Evolutionary conservation across 352 stramenopile species (phyloP), one percentile per base, ranked within the genome.

Genomic region (Phytophthora litchii): DNA sequence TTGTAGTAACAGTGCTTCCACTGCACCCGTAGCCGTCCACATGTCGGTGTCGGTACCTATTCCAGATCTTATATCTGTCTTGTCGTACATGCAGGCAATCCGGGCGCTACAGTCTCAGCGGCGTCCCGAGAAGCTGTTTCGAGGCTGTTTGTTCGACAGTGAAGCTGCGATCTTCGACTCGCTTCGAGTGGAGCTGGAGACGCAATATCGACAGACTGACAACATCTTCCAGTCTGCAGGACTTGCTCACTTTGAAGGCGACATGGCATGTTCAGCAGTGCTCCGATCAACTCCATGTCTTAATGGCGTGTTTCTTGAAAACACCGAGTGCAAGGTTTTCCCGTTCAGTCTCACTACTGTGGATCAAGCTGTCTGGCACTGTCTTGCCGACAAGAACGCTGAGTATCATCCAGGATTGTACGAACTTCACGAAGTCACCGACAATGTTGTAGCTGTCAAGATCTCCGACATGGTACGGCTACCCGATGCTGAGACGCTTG

Each of bases 321-420:
- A 74, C 38, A 44, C 59, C 13, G 58, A 74, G 57, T 72, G 54
- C 40, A 65, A 78, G 51, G 47, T 73, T 4, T 61, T 74, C 42
- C 66, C 54, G 29, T 74, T 76, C 66, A 60, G 55, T 21, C 34
- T 72, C 14, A 35, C 58, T n/a, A 53, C 55, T 10, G 57, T 78
- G 20, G 53, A 72, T 34, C 52, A 66, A 51, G 52, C 60, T 9
- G 36, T 75, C 10, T 78, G 69, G 65, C 56, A 62, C 23, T 74
- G 60, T 20, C 41, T 74, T 4, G 46, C 50, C 7, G 62, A 63
- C 20, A 25, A 49, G 27, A 51, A 64, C 35, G 29, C 36, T 14
- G 35, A 63, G 11, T 67, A 55, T 20, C 62, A 67, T 32, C 62
- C 62, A 21, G 56, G 56, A 1, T 32, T 59, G 31, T 71, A 67